Evolutionary conservation across 2,329 filamentous ascomycete species (phyloP), one percentile per base, ranked within the genome.

Genomic region (Immersiporthe knoxdaviesiana): DNA sequence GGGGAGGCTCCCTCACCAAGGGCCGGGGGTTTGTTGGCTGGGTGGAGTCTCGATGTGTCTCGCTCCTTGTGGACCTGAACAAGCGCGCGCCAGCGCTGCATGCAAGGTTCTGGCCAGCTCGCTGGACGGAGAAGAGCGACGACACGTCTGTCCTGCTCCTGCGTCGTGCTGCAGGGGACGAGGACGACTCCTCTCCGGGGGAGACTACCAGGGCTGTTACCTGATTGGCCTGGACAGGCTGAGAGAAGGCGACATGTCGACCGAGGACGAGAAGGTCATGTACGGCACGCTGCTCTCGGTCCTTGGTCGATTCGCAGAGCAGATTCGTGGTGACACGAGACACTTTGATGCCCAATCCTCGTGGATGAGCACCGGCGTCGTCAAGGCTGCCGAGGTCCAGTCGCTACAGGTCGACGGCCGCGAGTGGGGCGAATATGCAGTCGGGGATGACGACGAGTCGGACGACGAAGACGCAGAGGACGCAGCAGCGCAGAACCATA

Each of bases 151-250:
- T 39, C 14, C n/a, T 32, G 12, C 24, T 39, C 14, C n/a, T 32
- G 12, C 24, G 35, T 35, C 79, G 0, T 76, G 73, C 7, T 32
- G 52, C 24, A 12, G 24, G 11, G 2, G 56, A 7, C 10, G 78
- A 79, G 21, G 68, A 74, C 32, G 71, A 75, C 0, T 75, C 35
- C 74, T 18, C 0, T 75, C 74, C 16, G 74, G 75, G 0, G 87
- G 90, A 70, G 87, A 90, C 70, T 89, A 88, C 71, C 82, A 88
- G 50, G 87, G 87, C 3, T 87, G 82, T 71, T 91, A 91, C 74
- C 81, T 91, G 2, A 81, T 91, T 27, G 89, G 89, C 0, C 79
- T 91, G 16, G 80, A 83, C 39, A 75, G 77, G 65, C 70, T 71
- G 10, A 68, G 72, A 3, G 66, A 73, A 18, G 66, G 71, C 7